These are phyloP conservation scores for Alternaria arborescens DNA, from an alignment of 2,329 filamentous ascomycete species.

Conservation along the genomic window DNA sequence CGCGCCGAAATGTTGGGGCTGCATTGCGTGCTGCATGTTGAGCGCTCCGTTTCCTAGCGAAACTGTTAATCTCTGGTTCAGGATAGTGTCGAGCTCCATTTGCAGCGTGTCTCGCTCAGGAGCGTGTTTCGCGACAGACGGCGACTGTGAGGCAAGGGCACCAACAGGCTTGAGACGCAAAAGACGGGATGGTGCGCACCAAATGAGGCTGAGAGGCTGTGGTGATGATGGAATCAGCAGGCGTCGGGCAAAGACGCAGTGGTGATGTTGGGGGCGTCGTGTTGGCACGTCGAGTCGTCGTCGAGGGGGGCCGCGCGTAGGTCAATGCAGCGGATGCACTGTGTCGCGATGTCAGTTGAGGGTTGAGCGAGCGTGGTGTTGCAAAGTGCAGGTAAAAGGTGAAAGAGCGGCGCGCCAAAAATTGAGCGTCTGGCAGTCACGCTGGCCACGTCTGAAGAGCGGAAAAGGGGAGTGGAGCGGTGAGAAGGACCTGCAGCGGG, in stretches of 20 bases:
- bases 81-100: slow-evolving; percentile 54
- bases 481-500: slow-evolving; percentile 35
- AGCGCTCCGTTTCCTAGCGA: slow-evolving; percentile 47
- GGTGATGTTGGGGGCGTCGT: slow-evolving; percentile 16
- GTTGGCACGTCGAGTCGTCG: slow-evolving; percentile 29
- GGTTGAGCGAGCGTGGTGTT: slow-evolving; percentile 25
- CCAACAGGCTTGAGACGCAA: slow-evolving; percentile 27
- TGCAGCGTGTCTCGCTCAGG: slow-evolving; percentile 12
- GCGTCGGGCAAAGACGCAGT: slow-evolving; percentile 33
- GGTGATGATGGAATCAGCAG: slow-evolving; percentile 12
- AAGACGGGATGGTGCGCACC: slow-evolving; percentile 47
- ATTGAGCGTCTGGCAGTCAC: slow-evolving; percentile 35
- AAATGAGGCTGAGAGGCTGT: slow-evolving; percentile 28
- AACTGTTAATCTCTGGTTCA: slow-evolving; percentile 54
- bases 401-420: slow-evolving; percentile 33
- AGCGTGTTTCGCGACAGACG: slow-evolving; percentile 29
- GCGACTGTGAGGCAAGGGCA: slow-evolving; percentile 18
- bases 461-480: slow-evolving; percentile 49
- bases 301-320: slow-evolving; percentile 48
- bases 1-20: slow-evolving; percentile 57
- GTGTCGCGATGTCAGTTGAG: slow-evolving; percentile 42
- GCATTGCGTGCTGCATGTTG: slow-evolving; percentile 55
- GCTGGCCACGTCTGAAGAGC: slow-evolving; percentile 40
- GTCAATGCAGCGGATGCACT: slow-evolving; percentile 52
- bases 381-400: slow-evolving; percentile 20